A percentile compares a stretch with the other conserved stretches of the same genome.
These are phyloP conservation scores for Saksenaea oblongispora DNA, from an alignment of 371 early-diverging fungal species.

Conservation along the genomic window DNA sequence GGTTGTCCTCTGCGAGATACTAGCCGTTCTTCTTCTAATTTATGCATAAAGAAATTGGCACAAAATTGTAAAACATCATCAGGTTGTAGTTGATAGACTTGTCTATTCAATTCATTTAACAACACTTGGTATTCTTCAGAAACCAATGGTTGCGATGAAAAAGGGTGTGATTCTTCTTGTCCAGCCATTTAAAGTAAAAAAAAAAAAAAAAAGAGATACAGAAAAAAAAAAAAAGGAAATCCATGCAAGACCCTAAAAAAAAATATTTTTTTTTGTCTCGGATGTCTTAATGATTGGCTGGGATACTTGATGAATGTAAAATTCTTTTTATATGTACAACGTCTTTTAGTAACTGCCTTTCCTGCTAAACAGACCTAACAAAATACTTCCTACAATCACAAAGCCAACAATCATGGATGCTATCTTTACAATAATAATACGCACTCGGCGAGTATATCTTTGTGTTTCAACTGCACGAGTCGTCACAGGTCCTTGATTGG, in stretches of 20 bases:
- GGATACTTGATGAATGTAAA: slow-evolving; percentile 1
- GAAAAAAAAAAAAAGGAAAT: slow-evolving; percentile 1
- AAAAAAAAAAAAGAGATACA: not conserved
- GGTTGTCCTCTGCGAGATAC: slow-evolving; percentile 22
- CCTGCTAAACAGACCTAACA: slow-evolving; percentile 27
- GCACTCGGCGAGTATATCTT: slow-evolving; percentile 18
- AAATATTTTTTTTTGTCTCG: slow-evolving; percentile 12
- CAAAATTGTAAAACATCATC: slow-evolving; percentile 87
- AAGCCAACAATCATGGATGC: slow-evolving; percentile 42
- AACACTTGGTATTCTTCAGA: slow-evolving; percentile 26
- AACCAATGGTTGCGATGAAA: slow-evolving; percentile 4
- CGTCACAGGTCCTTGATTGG: slow-evolving; percentile 15
- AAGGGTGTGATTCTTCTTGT: slow-evolving; percentile 24
- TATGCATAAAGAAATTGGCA: slow-evolving; percentile 77
- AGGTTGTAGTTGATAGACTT: slow-evolving; percentile 38
- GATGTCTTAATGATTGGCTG: slow-evolving; percentile 6
- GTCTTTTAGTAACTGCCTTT: not conserved
- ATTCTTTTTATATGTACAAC: slow-evolving; percentile 5
- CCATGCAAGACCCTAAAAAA: slow-evolving; percentile 6
- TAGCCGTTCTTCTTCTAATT: slow-evolving; percentile 66
- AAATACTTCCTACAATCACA: slow-evolving; percentile 46
- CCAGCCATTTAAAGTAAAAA: not conserved
- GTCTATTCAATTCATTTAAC: slow-evolving; percentile 27
- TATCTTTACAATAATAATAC: slow-evolving; percentile 25
- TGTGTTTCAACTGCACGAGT: slow-evolving; percentile 22